Evolutionary conservation across 2,329 filamentous ascomycete species (phyloP).

Genomic region (Coniochaeta pulveracea): DNA sequence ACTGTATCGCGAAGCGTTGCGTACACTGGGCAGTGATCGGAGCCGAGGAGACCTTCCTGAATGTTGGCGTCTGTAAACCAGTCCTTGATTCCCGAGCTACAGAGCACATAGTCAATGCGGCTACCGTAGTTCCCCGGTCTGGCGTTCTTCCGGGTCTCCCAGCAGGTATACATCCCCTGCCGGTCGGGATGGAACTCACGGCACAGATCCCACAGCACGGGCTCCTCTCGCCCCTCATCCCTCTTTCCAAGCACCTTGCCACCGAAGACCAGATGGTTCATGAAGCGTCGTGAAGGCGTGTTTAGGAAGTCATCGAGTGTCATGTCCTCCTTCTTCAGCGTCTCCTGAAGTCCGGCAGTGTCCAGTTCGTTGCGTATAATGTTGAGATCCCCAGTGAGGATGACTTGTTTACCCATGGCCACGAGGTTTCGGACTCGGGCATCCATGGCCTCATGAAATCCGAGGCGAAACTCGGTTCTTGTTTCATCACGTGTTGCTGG

Average conservation of each 20-base stretch:
- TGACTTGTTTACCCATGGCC: slow-evolving; percentile 68
- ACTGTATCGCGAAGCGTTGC: slow-evolving; percentile 59
- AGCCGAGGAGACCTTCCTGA: slow-evolving; percentile 87
- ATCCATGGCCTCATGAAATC: slow-evolving; percentile 72
- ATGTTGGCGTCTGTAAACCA: slow-evolving; percentile 81
- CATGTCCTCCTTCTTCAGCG: slow-evolving; percentile 57
- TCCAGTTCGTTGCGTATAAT: slow-evolving; percentile 61
- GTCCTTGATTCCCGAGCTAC: slow-evolving; percentile 62
- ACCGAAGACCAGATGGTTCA: slow-evolving; percentile 75
- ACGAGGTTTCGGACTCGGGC: slow-evolving; percentile 75
- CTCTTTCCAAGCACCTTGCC: slow-evolving; percentile 56
- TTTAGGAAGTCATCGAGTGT: slow-evolving; percentile 63
- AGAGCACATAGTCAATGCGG: slow-evolving; percentile 88
- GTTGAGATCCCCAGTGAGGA: slow-evolving; percentile 84
- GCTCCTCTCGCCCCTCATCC: slow-evolving; percentile 57
- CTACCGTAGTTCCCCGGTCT: slow-evolving; percentile 89
- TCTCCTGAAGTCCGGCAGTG: slow-evolving; percentile 61
- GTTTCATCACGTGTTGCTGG: slow-evolving; percentile 81
- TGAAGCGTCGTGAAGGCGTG: slow-evolving; percentile 59
- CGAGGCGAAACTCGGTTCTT: slow-evolving; percentile 70
- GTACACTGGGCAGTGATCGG: slow-evolving; percentile 93
- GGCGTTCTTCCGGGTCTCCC: slow-evolving; percentile 92
- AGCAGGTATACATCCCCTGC: slow-evolving; percentile 90
- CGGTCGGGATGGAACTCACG: slow-evolving; percentile 71
- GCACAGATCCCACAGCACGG: slow-evolving; percentile 75